A percentile compares a stretch with the other conserved stretches of the same genome.
Conservation (phyloP, 805 yeast species). For the Hanseniaspora hatyaiensis region DNA sequence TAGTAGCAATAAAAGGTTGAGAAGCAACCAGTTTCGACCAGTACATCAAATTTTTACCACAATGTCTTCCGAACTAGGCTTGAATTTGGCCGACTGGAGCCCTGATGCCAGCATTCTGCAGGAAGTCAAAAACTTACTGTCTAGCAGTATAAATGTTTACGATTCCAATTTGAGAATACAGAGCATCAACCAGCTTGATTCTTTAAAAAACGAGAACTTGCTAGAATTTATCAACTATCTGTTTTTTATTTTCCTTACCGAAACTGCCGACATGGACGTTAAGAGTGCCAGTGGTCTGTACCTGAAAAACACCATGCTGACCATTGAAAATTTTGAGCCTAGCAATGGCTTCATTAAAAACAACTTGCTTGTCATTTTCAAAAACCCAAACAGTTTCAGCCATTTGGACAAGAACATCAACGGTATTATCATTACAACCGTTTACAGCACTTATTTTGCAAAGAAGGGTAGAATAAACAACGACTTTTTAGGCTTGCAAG, state of each 20-base stretch:
- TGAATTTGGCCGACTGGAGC: slow-evolving; percentile 8
- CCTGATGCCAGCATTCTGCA: slow-evolving; percentile 2
- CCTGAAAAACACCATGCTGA: slow-evolving; percentile 61
- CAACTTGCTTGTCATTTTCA: slow-evolving; percentile 34
- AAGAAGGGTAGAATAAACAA: slow-evolving; percentile 26
- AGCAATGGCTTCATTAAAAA: slow-evolving; percentile 34
- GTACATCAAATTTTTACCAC: no score
- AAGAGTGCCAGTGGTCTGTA: slow-evolving; percentile 84
- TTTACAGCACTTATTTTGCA: slow-evolving; percentile 43
- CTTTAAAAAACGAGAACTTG: slow-evolving; percentile 8
- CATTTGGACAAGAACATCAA: slow-evolving; percentile 72
- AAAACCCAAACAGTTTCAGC: slow-evolving; percentile 17
- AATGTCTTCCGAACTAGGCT: slow-evolving; percentile 1
- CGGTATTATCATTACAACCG: slow-evolving; percentile 77
- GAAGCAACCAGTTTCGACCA: no score
- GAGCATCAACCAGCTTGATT: slow-evolving; percentile 5
- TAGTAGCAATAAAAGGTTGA: no score
- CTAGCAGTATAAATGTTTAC: slow-evolving; percentile 7
- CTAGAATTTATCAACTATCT: slow-evolving; percentile 60
- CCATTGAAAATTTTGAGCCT: slow-evolving; percentile 27
- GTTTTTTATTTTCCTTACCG: slow-evolving; percentile 51
- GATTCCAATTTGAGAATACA: slow-evolving; percentile 10
- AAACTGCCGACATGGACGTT: slow-evolving; percentile 38
- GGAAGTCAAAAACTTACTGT: background rate
- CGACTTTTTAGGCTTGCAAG: slow-evolving; percentile 45